Conservation (phyloP, 495 filamentous ascomycete genomes). For the Xylona heveae region DNA sequence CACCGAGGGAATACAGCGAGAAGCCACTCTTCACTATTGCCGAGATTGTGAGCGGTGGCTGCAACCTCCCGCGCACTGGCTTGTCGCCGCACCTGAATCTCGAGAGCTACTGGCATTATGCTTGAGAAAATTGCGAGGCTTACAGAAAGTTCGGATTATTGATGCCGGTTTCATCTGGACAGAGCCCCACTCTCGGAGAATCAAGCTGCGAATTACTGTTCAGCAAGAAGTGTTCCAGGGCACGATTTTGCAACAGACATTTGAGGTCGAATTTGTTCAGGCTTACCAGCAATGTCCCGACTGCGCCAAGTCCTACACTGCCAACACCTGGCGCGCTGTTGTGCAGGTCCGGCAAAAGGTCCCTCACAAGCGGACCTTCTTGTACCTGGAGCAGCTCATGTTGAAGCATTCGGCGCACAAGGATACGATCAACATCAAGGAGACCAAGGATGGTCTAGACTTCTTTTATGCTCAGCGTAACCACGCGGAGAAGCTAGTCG, state of each 20-base stretch:
- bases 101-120: constrained; percentile 81
- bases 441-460: constrained; percentile 80
- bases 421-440: constrained; percentile 92
- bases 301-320: constrained; percentile 84
- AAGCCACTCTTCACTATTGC: constrained; percentile 66
- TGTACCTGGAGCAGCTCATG: constrained; percentile 85
- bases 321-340: constrained; percentile 68
- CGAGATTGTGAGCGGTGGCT: constrained; percentile 88
- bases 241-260: constrained; percentile 75
- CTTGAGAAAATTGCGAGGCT: constrained; percentile 55
- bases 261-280: constrained; percentile 84
- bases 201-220: constrained; percentile 84
- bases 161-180: constrained; percentile 97
- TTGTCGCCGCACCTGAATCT: constrained; percentile 61
- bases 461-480: constrained; percentile 83
- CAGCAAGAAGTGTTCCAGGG: constrained; percentile 57
- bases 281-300: constrained; percentile 78
- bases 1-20: constrained; percentile 73
- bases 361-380: constrained; percentile 87
- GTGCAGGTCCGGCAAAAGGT: constrained; percentile 96
- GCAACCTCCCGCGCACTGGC: constrained; percentile 68
- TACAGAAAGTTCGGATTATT: constrained; percentile 74
- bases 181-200: constrained; percentile 76
- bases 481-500: constrained; percentile 78
- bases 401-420: constrained; percentile 80